Percentiles rank a stretch among this genome's conserved stretches.
Evolutionary conservation across 306 rosid genomes (phyloP).

Genomic region (Hylodesmum podocarpum): DNA sequence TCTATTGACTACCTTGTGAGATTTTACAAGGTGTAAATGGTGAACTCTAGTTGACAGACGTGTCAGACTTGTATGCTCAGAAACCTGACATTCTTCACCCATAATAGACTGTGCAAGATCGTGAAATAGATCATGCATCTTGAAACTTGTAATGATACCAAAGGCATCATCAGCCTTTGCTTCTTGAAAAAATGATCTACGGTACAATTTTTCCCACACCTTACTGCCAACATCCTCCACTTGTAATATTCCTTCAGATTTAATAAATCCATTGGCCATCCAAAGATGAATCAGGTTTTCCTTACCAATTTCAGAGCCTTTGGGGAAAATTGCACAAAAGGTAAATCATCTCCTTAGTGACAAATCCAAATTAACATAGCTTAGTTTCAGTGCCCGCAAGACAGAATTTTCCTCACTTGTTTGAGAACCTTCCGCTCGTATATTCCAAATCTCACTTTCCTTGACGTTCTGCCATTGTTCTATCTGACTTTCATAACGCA

Average conservation of each 20-base stretch:
- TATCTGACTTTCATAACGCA: constrained; percentile 28
- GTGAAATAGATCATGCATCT: constrained; percentile 8
- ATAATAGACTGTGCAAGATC: constrained; percentile 29
- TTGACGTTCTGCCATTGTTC: constrained; percentile 3
- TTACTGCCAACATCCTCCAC: constrained; percentile 33
- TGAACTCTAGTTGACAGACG: not conserved
- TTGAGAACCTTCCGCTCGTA: not conserved
- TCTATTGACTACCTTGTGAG: not conserved
- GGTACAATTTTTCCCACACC: constrained; percentile 20
- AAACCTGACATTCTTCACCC: not conserved
- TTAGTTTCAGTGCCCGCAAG: too few species aligned
- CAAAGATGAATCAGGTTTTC: constrained; percentile 13
- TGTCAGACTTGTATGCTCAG: not conserved
- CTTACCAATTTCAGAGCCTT: too few species aligned
- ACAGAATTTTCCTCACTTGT: too few species aligned
- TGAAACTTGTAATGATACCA: too few species aligned
- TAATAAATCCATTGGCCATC: not conserved
- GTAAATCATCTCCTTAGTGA: too few species aligned
- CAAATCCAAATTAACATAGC: too few species aligned
- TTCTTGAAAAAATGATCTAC: constrained; percentile 21
- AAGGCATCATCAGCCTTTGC: too few species aligned
- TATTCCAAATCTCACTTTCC: not conserved
- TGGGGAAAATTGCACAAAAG: too few species aligned
- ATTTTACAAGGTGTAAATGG: not conserved
- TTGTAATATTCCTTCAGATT: not conserved